Conservation (phyloP, 345 rosid genomes). For the Barbarea vulgaris region DNA sequence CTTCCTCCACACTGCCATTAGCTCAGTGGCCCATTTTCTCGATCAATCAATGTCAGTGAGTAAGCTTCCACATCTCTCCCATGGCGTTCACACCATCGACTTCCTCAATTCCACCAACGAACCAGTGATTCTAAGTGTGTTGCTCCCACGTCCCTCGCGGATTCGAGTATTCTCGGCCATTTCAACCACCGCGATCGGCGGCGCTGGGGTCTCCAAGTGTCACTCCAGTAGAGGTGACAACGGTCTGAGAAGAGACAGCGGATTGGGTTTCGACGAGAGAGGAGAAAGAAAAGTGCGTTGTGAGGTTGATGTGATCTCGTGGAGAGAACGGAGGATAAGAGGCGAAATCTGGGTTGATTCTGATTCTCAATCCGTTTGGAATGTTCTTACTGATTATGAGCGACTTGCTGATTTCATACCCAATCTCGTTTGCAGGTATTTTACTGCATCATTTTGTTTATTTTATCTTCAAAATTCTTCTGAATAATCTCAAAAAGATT, state of each 20-base stretch:
- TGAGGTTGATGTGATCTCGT: slow-evolving; percentile 82
- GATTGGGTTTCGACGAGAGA: slow-evolving; percentile 40
- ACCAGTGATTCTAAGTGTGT: slow-evolving; percentile 19
- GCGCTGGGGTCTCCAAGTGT: slow-evolving; percentile 17
- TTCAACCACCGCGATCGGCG: slow-evolving; percentile 29
- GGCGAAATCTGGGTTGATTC: slow-evolving; percentile 67
- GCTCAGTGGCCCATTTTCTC: slow-evolving; percentile 18
- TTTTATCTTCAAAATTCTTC: not conserved
- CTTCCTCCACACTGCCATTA: slow-evolving; percentile 3
- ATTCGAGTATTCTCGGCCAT: slow-evolving; percentile 24
- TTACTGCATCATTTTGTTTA: not conserved
- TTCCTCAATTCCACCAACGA: slow-evolving; percentile 14
- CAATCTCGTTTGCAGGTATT: slow-evolving; percentile 80
- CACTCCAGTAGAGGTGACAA: slow-evolving; percentile 20
- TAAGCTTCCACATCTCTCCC: slow-evolving; percentile 31
- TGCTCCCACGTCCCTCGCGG: slow-evolving; percentile 18
- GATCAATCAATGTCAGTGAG: slow-evolving; percentile 34
- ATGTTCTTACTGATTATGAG: slow-evolving; percentile 88
- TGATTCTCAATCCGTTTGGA: slow-evolving; percentile 75
- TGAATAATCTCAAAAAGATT: not conserved
- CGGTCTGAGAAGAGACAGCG: slow-evolving; percentile 24
- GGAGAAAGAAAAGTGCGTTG: slow-evolving; percentile 64
- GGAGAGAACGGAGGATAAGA: slow-evolving; percentile 86
- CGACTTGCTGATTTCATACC: slow-evolving; percentile 93
- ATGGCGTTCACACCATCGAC: slow-evolving; percentile 33